Percentiles rank a stretch among this genome's conserved stretches.
phyloP scores from a whole-genome alignment of 2,329 filamentous ascomycete species.

The Ophiostoma pallidulum region DNA sequence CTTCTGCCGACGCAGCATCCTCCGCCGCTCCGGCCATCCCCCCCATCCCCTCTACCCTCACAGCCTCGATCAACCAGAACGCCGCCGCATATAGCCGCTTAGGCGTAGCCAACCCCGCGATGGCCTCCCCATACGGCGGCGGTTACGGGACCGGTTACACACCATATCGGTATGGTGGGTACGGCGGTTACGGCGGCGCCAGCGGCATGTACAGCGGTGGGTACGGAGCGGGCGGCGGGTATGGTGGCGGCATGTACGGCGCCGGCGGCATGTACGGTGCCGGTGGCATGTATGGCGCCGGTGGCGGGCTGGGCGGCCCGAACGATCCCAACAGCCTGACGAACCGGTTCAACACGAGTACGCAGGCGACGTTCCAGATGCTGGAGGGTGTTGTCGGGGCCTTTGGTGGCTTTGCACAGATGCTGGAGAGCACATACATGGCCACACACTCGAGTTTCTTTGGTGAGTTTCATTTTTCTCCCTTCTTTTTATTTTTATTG shows the following conservation, averaged over 20 bases:
- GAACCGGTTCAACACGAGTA: slow-evolving; percentile 90
- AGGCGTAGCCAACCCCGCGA: slow-evolving; percentile 25
- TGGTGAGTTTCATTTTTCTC: slow-evolving; percentile 47
- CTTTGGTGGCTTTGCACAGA: slow-evolving; percentile 96
- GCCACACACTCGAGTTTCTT: slow-evolving; percentile 98
- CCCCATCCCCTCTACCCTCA: slow-evolving; percentile 68
- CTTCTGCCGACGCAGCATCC: slow-evolving; percentile 32
- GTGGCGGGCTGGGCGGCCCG: slow-evolving; percentile 44
- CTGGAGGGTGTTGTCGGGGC: slow-evolving; percentile 94
- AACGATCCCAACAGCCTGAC: slow-evolving; percentile 91
- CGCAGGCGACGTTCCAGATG: slow-evolving; percentile 94
- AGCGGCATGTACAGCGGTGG: slow-evolving; percentile 36
- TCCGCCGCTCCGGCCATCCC: slow-evolving; percentile 60
- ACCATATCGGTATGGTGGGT: slow-evolving; percentile 40
- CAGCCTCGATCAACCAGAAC: slow-evolving; percentile 75
- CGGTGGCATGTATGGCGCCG: slow-evolving; percentile 29
- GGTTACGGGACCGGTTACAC: slow-evolving; percentile 36
- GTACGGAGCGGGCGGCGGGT: slow-evolving; percentile 32
- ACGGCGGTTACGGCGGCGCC: slow-evolving; percentile 22
- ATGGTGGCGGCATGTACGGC: slow-evolving; percentile 57
- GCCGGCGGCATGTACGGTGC: slow-evolving; percentile 33
- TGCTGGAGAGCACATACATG: slow-evolving; percentile 99
- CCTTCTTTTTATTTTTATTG: neutral
- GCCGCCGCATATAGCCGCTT: slow-evolving; percentile 66
- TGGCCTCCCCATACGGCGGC: slow-evolving; percentile 15